Percentiles rank a stretch among this genome's conserved stretches.
These are phyloP conservation scores for Athelia sp. DNA, from an alignment of 1,284 basidiomycete species.

Conservation along the genomic window DNA sequence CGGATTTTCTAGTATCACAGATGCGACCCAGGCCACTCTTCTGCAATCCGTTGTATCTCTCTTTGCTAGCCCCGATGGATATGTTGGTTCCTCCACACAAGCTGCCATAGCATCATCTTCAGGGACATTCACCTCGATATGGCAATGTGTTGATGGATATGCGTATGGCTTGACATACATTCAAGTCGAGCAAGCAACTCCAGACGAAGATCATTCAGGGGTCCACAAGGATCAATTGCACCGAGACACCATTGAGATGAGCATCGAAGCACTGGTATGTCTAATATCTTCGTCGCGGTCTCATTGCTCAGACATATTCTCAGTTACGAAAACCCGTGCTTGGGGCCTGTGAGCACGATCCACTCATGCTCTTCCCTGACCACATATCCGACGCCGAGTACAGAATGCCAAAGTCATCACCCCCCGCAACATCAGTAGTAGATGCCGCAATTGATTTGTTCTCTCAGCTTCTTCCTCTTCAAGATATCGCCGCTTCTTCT, in stretches of 20 bases:
- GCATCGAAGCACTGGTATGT: slow-evolving; percentile 70
- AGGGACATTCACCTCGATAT: slow-evolving; percentile 81
- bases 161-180: slow-evolving; percentile 88
- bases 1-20: slow-evolving; percentile 76
- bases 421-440: slow-evolving; percentile 80
- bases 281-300: background rate
- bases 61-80: slow-evolving; percentile 83
- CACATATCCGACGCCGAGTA: slow-evolving; percentile 37
- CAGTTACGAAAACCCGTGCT: slow-evolving; percentile 79
- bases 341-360: slow-evolving; percentile 85
- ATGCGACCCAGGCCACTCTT: slow-evolving; percentile 75
- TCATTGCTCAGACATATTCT: background rate
- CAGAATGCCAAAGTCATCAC: slow-evolving; percentile 57
- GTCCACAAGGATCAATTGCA: slow-evolving; percentile 60
- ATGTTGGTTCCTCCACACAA: slow-evolving; percentile 81
- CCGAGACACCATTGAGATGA: slow-evolving; percentile 73
- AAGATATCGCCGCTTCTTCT: slow-evolving; percentile 67
- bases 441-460: slow-evolving; percentile 90
- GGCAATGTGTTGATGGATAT: slow-evolving; percentile 87
- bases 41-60: slow-evolving; percentile 83
- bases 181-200: slow-evolving; percentile 37
- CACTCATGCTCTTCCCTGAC: slow-evolving; percentile 68
- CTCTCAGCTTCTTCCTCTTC: slow-evolving; percentile 72
- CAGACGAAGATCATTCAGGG: slow-evolving; percentile 26
- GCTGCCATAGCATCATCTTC: slow-evolving; percentile 89